Evolutionary conservation across 169 alveolate genomes (phyloP), one percentile per base, ranked within the genome.

Genomic region (Babesia sp.): DNA sequence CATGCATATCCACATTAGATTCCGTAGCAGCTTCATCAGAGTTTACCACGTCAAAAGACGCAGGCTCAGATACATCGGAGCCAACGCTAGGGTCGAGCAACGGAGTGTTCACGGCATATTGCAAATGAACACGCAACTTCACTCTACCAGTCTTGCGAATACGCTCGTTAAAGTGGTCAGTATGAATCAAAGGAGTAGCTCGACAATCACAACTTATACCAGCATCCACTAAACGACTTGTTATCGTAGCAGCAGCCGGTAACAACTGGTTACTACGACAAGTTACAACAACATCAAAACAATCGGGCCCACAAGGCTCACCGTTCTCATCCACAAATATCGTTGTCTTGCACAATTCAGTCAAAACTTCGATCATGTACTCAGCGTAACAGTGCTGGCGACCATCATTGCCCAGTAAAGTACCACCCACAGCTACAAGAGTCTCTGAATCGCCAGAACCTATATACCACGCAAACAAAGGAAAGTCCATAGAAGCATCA

Each of bases 141-240:
- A 79, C 68, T 36, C 77, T 54, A 36, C 73, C 42, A 18, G 61
- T 29, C 36, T 37, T 41, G 5, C 71, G 34, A 34, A 79, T 55
- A 20, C 87, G 44, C 39, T 61, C 73, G 71, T 79, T 70, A 48
- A 69, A 79, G 54, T 79, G 81, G 61, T 71, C 63, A 18, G 87
- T 79, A 29, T 64, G 57, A 24, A 79, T 71, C 45, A 79, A 64
- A 18, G 87, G 87, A 2, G 69, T 39, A n/a, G 87, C 87, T 20
- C 87, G 45, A 61, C 87, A 79, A 39, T 79, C 87, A 44, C 87
- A 79, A 20, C 74, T 50, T 26, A 79, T 5, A 8, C 87, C 87
- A 9, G 87, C 79, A 39, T 79, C 87, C 11, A 79, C 69, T 39
- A 79, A 48, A 12, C 73, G 60, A 34, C 58, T 66, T 0, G 87